Base-by-base conservation (phyloP, 2,329 filamentous ascomycete species). In the Ilyonectria mors-panacis region DNA sequence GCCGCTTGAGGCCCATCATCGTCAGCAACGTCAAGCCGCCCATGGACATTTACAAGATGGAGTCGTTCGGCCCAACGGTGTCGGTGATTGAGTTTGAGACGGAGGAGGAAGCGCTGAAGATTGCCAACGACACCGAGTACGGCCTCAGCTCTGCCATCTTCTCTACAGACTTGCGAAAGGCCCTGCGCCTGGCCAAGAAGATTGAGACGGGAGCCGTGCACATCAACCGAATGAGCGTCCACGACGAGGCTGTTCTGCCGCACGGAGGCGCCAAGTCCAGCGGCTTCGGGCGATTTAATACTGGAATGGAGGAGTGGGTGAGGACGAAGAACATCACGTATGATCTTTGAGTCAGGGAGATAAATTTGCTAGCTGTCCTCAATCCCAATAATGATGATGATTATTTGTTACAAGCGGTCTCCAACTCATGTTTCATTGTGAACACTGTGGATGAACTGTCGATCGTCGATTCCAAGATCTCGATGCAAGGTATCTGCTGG, bases 101-200 rank as follows among this genome's bases (percentile, higher is more conserved):
- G 2, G 91, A 93, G 50, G 92, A 93, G 35, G 91, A 94, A 69
- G 93, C 92, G 0, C 78, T 95, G 17, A 81, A 84, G 23, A 82
- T 95, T 19, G 93, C 93, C 9, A 96, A 97, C 76, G 92, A 95
- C 73, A 93, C 91, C 3, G 91, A 94, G 59, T 95, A 94, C 76
- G 93, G 93, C 1, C 86, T 97, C 7, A 84, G 85, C 5, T 86
- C 89, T 2, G 87, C 92, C 0, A 87, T 96, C 3, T 96, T 94
- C 78, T 94, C 93, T 0, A 82, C 87, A 71, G 89, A 93, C 75
- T 79, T 95, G 65, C 79, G 84, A 51, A 82, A 83, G 44, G 90
- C 85, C 0, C 74, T 92, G 70, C 81, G 86, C 6, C 78, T 92
- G 10, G 89, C 90, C 2, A 85, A 81, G 72, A 82, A 84, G 61